Percentiles rank a stretch among this genome's conserved stretches.
Evolutionary conservation across 768 basidiomycete species (phyloP).

Genomic region (Dentipellis fragilis): DNA sequence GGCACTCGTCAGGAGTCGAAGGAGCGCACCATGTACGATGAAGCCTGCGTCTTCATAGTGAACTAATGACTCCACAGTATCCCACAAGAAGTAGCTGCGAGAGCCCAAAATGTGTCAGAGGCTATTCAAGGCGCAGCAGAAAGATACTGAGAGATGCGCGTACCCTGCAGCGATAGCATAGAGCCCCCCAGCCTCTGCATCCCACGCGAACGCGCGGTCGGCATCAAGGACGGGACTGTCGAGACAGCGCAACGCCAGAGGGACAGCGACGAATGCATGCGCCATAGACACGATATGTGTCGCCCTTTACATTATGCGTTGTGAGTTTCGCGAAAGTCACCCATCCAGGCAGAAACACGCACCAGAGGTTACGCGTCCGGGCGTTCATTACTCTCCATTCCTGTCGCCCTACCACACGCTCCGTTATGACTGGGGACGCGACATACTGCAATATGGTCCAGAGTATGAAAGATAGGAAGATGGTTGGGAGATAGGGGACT

Average conservation of each 20-base stretch:
- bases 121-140: neutral
- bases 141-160: constrained; percentile 11
- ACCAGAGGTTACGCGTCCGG: constrained; percentile 3
- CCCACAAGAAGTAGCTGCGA: constrained; percentile 75
- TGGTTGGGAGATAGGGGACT: constrained; percentile 41
- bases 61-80: constrained; percentile 56
- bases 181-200: constrained; percentile 43
- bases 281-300: constrained; percentile 65
- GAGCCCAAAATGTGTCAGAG: neutral
- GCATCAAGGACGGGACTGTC: constrained; percentile 32
- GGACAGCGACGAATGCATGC: constrained; percentile 60
- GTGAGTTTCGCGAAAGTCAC: neutral
- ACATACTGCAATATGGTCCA: constrained; percentile 52
- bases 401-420: constrained; percentile 34
- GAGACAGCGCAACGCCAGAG: constrained; percentile 48
- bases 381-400: constrained; percentile 26
- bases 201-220: constrained; percentile 76
- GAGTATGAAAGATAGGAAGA: constrained; percentile 42
- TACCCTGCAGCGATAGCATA: constrained; percentile 67
- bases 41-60: constrained; percentile 68
- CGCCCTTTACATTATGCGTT: constrained; percentile 33
- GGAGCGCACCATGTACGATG: constrained; percentile 54
- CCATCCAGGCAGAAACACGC: neutral
- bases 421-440: constrained; percentile 36
- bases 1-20: neutral